A percentile compares a stretch with the other conserved stretches of the same genome.
These are phyloP conservation scores for Kuraishia ogatae DNA, from an alignment of 805 yeast genomes.

Conservation along the genomic window DNA sequence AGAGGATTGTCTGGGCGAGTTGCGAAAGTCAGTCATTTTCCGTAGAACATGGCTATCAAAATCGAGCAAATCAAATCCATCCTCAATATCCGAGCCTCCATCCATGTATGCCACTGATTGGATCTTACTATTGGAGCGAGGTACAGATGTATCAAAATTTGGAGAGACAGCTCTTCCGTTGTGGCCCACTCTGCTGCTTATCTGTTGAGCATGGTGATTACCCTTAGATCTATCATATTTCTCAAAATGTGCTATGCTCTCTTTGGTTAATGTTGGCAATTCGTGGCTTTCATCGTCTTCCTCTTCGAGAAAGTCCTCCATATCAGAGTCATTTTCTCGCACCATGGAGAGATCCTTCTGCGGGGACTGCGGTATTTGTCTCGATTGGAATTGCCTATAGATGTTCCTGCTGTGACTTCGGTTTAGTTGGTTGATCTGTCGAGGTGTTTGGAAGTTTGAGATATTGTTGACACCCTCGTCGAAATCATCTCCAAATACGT, in stretches of 20 bases:
- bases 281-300: neutral
- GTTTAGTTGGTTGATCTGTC: neutral
- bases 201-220: neutral
- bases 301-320: neutral
- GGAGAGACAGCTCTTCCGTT: neutral
- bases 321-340: neutral
- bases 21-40: neutral
- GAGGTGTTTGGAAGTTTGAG: neutral
- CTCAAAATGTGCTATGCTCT: neutral
- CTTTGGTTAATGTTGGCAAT: neutral
- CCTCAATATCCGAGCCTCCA: neutral
- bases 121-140: neutral
- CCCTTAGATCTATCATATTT: neutral
- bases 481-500: neutral
- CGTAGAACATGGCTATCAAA: neutral
- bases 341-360: neutral
- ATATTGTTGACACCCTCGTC: neutral
- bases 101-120: neutral
- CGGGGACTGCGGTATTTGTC: neutral
- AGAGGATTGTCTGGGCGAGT: neutral
- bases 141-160: neutral
- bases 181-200: neutral
- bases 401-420: neutral
- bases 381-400: neutral
- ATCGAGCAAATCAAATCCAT: neutral